Base-by-base conservation (phyloP, 2,329 filamentous ascomycete species). In the Mollisiaceae sp. region DNA sequence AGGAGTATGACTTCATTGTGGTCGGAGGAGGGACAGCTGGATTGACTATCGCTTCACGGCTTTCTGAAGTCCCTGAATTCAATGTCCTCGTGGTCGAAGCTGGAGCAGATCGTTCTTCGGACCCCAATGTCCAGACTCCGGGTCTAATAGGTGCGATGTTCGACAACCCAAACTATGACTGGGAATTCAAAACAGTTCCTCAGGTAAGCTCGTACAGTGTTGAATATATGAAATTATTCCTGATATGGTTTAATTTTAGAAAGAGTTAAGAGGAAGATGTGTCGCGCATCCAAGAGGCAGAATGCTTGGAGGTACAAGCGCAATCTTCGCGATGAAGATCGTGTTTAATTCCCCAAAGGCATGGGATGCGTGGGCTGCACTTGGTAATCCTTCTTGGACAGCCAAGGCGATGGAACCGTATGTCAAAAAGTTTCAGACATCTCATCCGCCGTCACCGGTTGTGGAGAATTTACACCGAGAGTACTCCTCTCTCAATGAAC, bases 21-120 rank as follows among this genome's bases (percentile, higher is more conserved):
- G 76, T 80, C 11, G 79, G 80, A 18, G 79, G 79, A 8, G 80
- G 80, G 15, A 80, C 79, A 0, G 74, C 79, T 2, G 80, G 80
- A 9, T 74, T 81, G 6, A 75, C 78, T 0, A 71, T 81, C 15
- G 80, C 80, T 6, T 72, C 73, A 27, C 76, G 79, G 8, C 75
- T 82, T 24, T 75, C 71, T 27, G 78, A 80, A 64, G 74, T 79
- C 65, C 68, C 71, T 20, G 56, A 75, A 43, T 70, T 78, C 35
- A 69, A 69, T 6, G 77, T 81, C 15, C 70, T 78, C 15, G 78
- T 81, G 5, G 65, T 80, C 27, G 79, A 81, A 65, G 79, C 78
- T 35, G 60, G 79, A 24, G 70, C 68, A 32, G 77, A 79, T 62
- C 74, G 72, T 36, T 71, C 71, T 35, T 62, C 66, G 8, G 76